Percentiles rank a stretch among this genome's conserved stretches.
These are phyloP conservation scores for Emericellopsis terricola DNA, from an alignment of 495 filamentous ascomycete species.

Conservation along the genomic window DNA sequence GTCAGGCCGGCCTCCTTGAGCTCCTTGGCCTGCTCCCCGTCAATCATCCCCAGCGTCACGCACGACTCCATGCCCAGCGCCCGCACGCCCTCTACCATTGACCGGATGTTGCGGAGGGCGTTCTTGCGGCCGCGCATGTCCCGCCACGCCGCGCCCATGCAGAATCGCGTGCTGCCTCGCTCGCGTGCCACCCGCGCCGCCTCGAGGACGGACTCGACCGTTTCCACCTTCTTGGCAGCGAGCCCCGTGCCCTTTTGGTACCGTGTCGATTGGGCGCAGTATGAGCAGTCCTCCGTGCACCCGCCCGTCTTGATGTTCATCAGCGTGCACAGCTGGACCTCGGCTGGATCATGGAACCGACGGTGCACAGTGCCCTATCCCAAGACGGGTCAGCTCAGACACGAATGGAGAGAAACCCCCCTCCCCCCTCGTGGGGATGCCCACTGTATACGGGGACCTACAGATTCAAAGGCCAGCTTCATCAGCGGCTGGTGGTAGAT, in stretches of 20 bases:
- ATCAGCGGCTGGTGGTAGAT: slow-evolving; percentile 66
- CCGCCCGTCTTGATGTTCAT: slow-evolving; percentile 95
- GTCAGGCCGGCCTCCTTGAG: slow-evolving; percentile 68
- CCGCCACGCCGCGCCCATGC: slow-evolving; percentile 82
- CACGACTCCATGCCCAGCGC: slow-evolving; percentile 73
- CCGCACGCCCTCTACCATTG: slow-evolving; percentile 61
- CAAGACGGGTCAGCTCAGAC: neutral
- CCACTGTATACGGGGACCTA: slow-evolving; percentile 17
- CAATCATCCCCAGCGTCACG: slow-evolving; percentile 81
- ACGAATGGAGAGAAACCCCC: no score
- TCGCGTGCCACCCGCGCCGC: slow-evolving; percentile 58
- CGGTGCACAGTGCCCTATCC: slow-evolving; percentile 52
- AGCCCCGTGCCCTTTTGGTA: slow-evolving; percentile 66
- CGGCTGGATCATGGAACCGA: slow-evolving; percentile 59
- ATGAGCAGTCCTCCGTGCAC: slow-evolving; percentile 74
- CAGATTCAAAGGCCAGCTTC: slow-evolving; percentile 56
- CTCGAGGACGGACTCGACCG: slow-evolving; percentile 57
- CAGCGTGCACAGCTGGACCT: slow-evolving; percentile 75
- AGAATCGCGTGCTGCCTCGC: slow-evolving; percentile 73
- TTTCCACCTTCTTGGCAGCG: slow-evolving; percentile 55
- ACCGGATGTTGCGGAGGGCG: slow-evolving; percentile 56
- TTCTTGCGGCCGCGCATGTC: slow-evolving; percentile 82
- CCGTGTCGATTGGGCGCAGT: slow-evolving; percentile 72
- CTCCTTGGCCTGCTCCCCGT: slow-evolving; percentile 55
- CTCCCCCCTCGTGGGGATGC: neutral